Base-by-base conservation (phyloP, 129 eudicot genomes). In the Saussurea involucrata region DNA sequence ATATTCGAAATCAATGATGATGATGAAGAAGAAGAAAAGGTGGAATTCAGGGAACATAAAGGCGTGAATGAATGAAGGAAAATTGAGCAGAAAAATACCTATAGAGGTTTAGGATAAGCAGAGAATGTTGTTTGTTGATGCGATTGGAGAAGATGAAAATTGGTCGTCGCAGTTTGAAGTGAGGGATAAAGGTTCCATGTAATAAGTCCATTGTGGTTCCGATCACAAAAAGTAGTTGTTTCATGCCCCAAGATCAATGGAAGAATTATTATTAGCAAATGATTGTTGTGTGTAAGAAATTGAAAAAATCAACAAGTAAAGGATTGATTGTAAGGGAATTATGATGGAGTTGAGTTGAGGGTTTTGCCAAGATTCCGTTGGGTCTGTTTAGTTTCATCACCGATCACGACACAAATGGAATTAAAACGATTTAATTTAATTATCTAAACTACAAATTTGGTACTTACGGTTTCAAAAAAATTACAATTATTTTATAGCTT, bases 121-220 rank as follows among this genome's bases (percentile, higher is more conserved):
- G 79, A 55, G 79, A 74, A 53, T 73, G 69, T 6, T 66, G 74
- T 73, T 80, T 73, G 46, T 65, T 64, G 33, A 65, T 78, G 37
- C 25, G 71, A 63, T 65, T 49, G 42, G 42, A 49, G 21, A 80
- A 73, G 58, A 66, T 11, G 63, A 28, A 66, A 53, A 33, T 37
- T 27, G 79, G 75, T 36, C 28, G 78, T 80, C 34, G 79, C 21
- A 68, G 22, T 73, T 73, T 66, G 67, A 73, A 73, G 22, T 27
- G 74, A 66, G 84, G 70, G 34, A 66, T 57, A 25, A 80, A 66
- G 75, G 53, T 80, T 24, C 75, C 84, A 66, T 80, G 49, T 73
- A 73, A 80, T 8, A 66, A 66, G 46, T 73, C 83, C 83, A 80
- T 80, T 73, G 33, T 66, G 11, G 24, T 73, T 66, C 63, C 74